These are phyloP conservation scores for Nicotiana benthamiana DNA, from an alignment of 257 asterid genomes.

Conservation along the genomic window DNA sequence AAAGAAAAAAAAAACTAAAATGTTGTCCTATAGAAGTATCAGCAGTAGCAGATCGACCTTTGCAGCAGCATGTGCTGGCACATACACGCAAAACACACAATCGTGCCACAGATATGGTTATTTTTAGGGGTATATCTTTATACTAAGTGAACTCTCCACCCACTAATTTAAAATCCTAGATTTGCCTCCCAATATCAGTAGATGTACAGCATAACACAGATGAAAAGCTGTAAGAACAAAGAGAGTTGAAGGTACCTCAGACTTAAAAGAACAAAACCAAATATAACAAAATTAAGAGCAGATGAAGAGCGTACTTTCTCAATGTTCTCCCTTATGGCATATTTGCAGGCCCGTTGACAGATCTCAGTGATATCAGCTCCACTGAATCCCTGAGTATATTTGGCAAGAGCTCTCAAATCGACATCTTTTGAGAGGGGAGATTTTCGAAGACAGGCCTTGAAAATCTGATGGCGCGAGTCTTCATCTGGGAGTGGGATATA, in stretches of 20 bases:
- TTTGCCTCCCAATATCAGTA: neutral
- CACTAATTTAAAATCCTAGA: neutral
- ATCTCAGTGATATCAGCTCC: slow-evolving; percentile 56
- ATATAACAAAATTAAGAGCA: neutral
- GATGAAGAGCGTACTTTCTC: slow-evolving; percentile 31
- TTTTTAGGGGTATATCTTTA: neutral
- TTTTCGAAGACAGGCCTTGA: slow-evolving; percentile 48
- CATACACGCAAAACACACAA: no score
- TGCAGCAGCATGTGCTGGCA: neutral
- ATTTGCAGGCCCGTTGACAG: slow-evolving; percentile 53
- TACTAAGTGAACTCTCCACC: neutral
- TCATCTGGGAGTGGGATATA: slow-evolving; percentile 58
- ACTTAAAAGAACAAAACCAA: neutral
- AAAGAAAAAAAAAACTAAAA: neutral
- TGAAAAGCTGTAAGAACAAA: neutral
- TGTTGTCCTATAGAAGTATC: neutral
- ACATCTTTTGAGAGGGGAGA: slow-evolving; percentile 46
- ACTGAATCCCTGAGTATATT: slow-evolving; percentile 47
- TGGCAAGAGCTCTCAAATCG: slow-evolving; percentile 47
- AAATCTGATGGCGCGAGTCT: slow-evolving; percentile 47
- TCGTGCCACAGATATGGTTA: neutral
- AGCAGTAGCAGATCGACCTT: neutral
- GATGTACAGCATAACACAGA: neutral
- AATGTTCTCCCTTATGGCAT: slow-evolving; percentile 52
- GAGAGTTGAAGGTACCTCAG: neutral